These are phyloP conservation scores for Aspergillus sclerotialis DNA, from an alignment of 2,329 filamentous ascomycete genomes.

Conservation along the genomic window DNA sequence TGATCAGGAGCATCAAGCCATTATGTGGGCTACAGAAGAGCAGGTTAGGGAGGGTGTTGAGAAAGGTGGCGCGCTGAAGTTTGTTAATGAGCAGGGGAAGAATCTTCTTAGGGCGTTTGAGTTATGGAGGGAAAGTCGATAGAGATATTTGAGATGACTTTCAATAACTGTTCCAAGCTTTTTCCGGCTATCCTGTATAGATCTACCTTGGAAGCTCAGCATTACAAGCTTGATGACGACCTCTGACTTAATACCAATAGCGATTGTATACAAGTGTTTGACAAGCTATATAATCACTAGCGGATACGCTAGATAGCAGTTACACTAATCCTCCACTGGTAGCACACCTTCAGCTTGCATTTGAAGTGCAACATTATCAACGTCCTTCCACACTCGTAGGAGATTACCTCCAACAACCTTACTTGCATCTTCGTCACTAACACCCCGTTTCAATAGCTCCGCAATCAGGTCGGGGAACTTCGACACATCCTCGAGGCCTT, in stretches of 20 bases:
- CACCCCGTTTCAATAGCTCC: conserved; percentile 64
- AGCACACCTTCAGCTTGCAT: conserved; percentile 53
- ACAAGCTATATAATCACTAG: too few relatives aligned
- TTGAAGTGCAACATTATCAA: conserved; percentile 62
- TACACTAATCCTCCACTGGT: conserved; percentile 36
- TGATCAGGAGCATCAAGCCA: conserved; percentile 28
- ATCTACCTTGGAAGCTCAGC: too few relatives aligned
- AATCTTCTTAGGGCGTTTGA: conserved; percentile 19
- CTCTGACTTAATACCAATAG: too few relatives aligned
- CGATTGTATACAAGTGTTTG: too few relatives aligned
- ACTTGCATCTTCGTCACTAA: conserved; percentile 65
- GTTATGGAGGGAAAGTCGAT: too few relatives aligned
- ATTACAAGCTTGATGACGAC: too few relatives aligned
- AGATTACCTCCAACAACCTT: conserved; percentile 77
- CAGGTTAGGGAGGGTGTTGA: conserved; percentile 18
- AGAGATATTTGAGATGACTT: too few relatives aligned
- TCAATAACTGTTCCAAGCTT: too few relatives aligned
- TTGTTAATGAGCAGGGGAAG: conserved; percentile 15
- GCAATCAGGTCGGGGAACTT: conserved; percentile 74
- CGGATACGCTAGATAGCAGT: neutral
- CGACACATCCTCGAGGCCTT: conserved; percentile 75
- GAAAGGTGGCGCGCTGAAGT: conserved; percentile 10
- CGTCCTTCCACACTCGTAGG: conserved; percentile 74
- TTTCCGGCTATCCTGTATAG: too few relatives aligned
- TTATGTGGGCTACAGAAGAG: conserved; percentile 32